Evolutionary conservation across 345 rosid species (phyloP).

Genomic region (Populus ilicifolia): DNA sequence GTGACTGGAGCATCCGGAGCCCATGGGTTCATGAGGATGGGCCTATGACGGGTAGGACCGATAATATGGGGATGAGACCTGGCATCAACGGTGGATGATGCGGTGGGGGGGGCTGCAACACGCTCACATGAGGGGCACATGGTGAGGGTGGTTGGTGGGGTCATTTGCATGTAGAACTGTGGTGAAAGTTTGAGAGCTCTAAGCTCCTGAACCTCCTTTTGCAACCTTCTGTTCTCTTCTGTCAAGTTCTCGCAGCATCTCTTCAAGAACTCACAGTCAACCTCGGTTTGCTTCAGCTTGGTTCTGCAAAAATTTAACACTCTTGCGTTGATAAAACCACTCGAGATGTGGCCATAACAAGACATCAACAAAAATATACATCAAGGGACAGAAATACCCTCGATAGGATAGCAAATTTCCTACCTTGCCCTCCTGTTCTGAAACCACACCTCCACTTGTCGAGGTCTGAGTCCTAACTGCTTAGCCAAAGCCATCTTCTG

Average conservation of each 20-base stretch:
- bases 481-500: conserved; percentile 79
- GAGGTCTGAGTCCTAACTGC: conserved; percentile 29
- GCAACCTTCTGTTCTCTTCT: conserved; percentile 92
- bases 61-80: conserved; percentile 18
- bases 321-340: conserved; percentile 1
- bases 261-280: conserved; percentile 90
- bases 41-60: conserved; percentile 12
- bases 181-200: conserved; percentile 94
- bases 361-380: not conserved
- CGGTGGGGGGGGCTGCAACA: conserved; percentile 59
- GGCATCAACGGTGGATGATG: conserved; percentile 34
- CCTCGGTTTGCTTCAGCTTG: conserved; percentile 96
- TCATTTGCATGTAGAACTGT: conserved; percentile 97
- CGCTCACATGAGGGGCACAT: conserved; percentile 99
- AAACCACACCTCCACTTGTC: conserved; percentile 41
- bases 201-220: conserved; percentile 89
- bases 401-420: not conserved
- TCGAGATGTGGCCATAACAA: not conserved
- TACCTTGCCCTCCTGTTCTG: conserved; percentile 40
- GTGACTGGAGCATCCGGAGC: conserved; percentile 32
- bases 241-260: conserved; percentile 96
- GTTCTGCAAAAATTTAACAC: conserved; percentile 46
- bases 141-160: conserved; percentile 97
- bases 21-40: conserved; percentile 49
- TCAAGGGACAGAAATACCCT: conserved; percentile 7